A percentile compares a stretch with the other conserved stretches of the same genome.
These are phyloP conservation scores for Apiospora phragmitis DNA, from an alignment of 2,329 filamentous ascomycete genomes.

Conservation along the genomic window DNA sequence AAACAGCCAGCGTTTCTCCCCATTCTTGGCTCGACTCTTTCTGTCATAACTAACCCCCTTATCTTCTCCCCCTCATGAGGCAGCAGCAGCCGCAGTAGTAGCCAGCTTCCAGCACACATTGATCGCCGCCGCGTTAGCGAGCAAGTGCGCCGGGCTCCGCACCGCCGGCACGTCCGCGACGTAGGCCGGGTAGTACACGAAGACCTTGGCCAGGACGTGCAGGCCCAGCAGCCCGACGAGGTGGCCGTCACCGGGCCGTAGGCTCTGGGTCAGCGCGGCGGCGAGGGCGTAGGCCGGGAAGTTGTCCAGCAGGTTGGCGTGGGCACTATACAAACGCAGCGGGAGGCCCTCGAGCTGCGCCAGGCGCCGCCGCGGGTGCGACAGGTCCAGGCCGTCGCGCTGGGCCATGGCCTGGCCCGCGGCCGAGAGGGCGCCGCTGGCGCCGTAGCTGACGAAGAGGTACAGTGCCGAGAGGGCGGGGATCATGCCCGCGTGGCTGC, in stretches of 20 bases:
- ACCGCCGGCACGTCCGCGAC: background rate
- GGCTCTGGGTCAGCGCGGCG: background rate
- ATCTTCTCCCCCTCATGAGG: background rate
- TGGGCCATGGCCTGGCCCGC: background rate
- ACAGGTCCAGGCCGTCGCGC: background rate
- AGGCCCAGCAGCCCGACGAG: background rate
- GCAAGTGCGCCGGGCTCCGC: background rate
- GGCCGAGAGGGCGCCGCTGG: background rate
- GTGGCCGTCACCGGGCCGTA: background rate
- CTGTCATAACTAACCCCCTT: background rate
- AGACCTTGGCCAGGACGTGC: background rate
- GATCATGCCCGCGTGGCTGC: background rate
- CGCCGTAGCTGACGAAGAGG: background rate
- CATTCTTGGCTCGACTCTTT: too few relatives aligned
- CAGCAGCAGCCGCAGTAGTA: background rate
- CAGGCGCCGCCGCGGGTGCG: background rate
- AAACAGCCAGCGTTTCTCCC: too few relatives aligned
- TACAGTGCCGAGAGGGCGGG: background rate
- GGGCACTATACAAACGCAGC: background rate
- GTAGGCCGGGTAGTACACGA: background rate
- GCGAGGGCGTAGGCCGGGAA: background rate
- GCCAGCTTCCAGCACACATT: background rate
- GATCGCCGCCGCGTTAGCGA: background rate
- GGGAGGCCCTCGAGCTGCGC: background rate
- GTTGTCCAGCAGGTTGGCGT: background rate